These are phyloP conservation scores for Colletotrichum sp. DNA, from an alignment of 2,329 filamentous ascomycete genomes.

Conservation along the genomic window DNA sequence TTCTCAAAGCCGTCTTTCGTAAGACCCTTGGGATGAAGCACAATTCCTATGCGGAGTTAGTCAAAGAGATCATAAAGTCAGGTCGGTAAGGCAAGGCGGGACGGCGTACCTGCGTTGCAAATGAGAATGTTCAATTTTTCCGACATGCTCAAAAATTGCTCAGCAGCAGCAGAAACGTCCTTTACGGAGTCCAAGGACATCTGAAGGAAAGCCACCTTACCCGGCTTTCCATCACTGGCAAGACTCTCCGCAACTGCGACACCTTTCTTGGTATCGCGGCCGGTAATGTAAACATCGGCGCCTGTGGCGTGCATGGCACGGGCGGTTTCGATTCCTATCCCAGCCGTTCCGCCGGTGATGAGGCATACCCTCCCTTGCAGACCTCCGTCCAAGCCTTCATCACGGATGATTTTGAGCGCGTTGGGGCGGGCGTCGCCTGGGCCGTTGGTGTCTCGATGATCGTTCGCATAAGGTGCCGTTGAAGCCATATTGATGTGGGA, in stretches of 20 bases:
- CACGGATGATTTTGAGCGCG: conserved; percentile 38
- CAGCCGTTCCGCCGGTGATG: conserved; percentile 45
- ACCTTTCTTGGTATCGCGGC: conserved; percentile 37
- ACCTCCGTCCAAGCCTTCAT: conserved; percentile 32
- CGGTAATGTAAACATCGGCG: conserved; percentile 47
- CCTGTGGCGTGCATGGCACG: conserved; percentile 47
- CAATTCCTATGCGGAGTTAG: background rate
- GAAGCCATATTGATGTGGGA: background rate
- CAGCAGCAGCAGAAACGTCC: background rate
- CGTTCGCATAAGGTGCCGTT: background rate
- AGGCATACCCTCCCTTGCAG: conserved; percentile 39
- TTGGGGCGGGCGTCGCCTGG: conserved; percentile 41
- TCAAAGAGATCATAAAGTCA: background rate
- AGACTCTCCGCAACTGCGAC: conserved; percentile 24
- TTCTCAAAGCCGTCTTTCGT: conserved; percentile 28
- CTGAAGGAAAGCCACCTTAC: background rate
- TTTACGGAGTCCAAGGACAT: background rate
- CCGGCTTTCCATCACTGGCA: background rate
- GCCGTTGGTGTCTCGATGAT: conserved; percentile 23
- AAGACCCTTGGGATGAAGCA: conserved; percentile 23
- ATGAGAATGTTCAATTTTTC: background rate
- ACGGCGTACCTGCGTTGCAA: background rate
- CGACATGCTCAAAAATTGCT: background rate
- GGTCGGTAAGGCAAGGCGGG: background rate
- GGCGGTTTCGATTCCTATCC: conserved; percentile 48